These are phyloP conservation scores for Eutypella sp. DNA, from an alignment of 2,329 filamentous ascomycete species.

Conservation along the genomic window DNA sequence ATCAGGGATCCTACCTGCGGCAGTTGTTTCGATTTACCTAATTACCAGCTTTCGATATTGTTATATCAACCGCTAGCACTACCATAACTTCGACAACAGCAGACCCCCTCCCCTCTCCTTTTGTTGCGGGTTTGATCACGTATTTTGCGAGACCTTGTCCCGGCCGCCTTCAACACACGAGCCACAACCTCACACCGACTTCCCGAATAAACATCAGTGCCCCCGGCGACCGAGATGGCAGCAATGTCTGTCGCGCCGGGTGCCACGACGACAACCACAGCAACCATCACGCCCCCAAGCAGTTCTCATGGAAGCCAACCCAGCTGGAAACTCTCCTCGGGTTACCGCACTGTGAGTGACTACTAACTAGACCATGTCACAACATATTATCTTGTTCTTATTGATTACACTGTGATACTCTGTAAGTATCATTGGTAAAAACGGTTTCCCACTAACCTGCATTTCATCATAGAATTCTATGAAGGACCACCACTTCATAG, in stretches of 20 bases:
- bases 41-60: not conserved
- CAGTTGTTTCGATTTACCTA: not conserved
- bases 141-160: not conserved
- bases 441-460: slow-evolving; percentile 6
- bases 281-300: slow-evolving; percentile 42
- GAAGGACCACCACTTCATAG: slow-evolving; percentile 18
- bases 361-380: too few relatives aligned
- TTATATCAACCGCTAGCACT: not conserved
- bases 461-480: slow-evolving; percentile 15
- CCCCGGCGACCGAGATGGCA: slow-evolving; percentile 37
- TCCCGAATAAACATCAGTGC: slow-evolving; percentile 10
- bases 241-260: slow-evolving; percentile 47
- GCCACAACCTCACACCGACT: not conserved
- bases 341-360: slow-evolving; percentile 23
- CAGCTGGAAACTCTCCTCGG: slow-evolving; percentile 34
- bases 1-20: slow-evolving; percentile 1
- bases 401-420: slow-evolving; percentile 1
- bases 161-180: not conserved
- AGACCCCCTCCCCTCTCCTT: not conserved
- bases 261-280: slow-evolving; percentile 24
- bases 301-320: slow-evolving; percentile 44
- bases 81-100: too few relatives aligned
- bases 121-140: not conserved
- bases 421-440: not conserved
- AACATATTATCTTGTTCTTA: not conserved